Conservation (phyloP, 768 basidiomycete genomes). For the Kwoniella mangroviensis region DNA sequence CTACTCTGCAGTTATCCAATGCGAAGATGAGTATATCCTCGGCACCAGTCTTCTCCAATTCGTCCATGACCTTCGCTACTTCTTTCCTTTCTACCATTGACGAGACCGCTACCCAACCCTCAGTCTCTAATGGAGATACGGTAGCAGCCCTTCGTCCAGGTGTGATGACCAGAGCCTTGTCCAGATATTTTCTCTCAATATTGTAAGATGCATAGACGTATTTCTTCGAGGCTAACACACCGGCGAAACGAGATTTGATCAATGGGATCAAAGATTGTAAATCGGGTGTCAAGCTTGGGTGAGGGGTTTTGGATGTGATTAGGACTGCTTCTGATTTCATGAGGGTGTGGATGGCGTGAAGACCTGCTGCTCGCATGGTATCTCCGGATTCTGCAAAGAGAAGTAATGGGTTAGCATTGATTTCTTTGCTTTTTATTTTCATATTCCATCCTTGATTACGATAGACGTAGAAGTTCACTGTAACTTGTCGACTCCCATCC, state of each 20-base stretch:
- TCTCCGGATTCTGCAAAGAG: conserved; percentile 85
- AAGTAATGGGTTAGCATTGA: not conserved
- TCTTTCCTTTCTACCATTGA: conserved; percentile 86
- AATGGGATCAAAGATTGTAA: conserved; percentile 72
- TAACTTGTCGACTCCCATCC: too few species aligned
- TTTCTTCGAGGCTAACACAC: conserved; percentile 78
- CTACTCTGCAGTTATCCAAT: conserved; percentile 89
- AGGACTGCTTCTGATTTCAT: conserved; percentile 88
- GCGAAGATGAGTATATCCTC: conserved; percentile 88
- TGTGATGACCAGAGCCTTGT: conserved; percentile 71
- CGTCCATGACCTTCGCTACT: conserved; percentile 84
- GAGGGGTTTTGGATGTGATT: conserved; percentile 67
- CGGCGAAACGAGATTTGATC: conserved; percentile 85
- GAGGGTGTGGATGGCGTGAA: conserved; percentile 88
- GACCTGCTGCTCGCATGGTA: conserved; percentile 97
- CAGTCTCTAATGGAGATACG: conserved; percentile 74
- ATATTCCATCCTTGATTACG: too few species aligned
- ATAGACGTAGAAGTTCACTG: too few species aligned
- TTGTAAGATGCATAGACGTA: conserved; percentile 95
- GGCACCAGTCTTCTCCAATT: conserved; percentile 78
- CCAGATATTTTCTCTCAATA: conserved; percentile 69
- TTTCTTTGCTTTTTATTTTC: too few species aligned
- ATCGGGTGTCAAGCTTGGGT: conserved; percentile 60
- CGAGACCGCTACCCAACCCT: conserved; percentile 88
- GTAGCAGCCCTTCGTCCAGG: conserved; percentile 91